Percentiles rank a stretch among this genome's conserved stretches.
Evolutionary conservation across 306 rosid genomes (phyloP).

Genomic region (Argentina anserina): DNA sequence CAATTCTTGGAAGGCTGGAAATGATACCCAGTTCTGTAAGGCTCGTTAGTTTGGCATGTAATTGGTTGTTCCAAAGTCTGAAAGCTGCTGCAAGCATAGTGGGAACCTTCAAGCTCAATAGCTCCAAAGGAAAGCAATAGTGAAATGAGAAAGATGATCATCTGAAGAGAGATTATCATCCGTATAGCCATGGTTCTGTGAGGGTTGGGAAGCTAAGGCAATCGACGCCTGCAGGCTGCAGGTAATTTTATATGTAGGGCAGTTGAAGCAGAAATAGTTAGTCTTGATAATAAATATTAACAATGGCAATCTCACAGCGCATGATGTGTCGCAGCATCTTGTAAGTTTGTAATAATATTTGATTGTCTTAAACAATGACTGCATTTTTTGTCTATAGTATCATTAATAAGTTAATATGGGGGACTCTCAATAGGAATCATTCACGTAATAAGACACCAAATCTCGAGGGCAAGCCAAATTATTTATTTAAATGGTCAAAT

Average conservation of each 20-base stretch:
- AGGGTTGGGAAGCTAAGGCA: not conserved
- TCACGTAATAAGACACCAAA: too few relatives aligned
- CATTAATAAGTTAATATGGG: not conserved
- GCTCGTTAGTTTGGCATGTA: slow-evolving; percentile 10
- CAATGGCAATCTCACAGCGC: not conserved
- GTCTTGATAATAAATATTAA: not conserved
- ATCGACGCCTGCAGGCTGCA: not conserved
- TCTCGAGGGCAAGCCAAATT: not conserved
- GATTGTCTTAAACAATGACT: not conserved
- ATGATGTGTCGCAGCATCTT: too few relatives aligned
- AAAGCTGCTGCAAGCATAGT: slow-evolving; percentile 41
- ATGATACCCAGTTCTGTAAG: slow-evolving; percentile 78
- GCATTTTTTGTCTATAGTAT: not conserved
- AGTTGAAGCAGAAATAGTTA: not conserved
- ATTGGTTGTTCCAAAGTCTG: slow-evolving; percentile 15
- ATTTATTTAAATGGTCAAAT: too few relatives aligned
- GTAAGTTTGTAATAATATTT: too few relatives aligned
- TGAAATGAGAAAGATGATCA: slow-evolving; percentile 24
- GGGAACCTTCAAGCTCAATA: slow-evolving; percentile 49
- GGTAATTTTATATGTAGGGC: not conserved
- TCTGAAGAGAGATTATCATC: slow-evolving; percentile 23
- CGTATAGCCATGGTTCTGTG: slow-evolving; percentile 32
- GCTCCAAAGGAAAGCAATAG: slow-evolving; percentile 31
- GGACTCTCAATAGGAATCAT: not conserved
- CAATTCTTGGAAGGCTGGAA: slow-evolving; percentile 80